Evolutionary conservation across 306 rosid species (phyloP), one percentile per base, ranked within the genome.

Genomic region (Cucurbita argyrosperma): DNA sequence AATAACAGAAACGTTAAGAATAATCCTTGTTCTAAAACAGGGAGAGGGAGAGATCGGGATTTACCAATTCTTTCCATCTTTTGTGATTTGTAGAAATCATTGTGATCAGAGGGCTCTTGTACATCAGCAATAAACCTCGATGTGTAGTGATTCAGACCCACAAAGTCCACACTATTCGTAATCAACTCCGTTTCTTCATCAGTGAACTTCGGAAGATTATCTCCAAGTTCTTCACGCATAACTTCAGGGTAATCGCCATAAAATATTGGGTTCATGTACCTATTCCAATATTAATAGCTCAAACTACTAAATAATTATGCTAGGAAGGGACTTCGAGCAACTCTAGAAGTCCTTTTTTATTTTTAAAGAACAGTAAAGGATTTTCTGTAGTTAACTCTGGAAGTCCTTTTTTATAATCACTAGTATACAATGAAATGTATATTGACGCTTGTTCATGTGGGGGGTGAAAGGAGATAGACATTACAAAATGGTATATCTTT

Each of bases 131-230:
- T 86, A 61, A 93, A 87, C 85, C 98, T 88, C 67, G 98, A 76
- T 21, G 98, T 87, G 79, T 90, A 93, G 77, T 90, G 98, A 80
- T 90, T 93, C 74, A 93, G 80, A 77, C 96, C 97, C 47, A 93
- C 52, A 78, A 87, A 90, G 84, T 93, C 97, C 74, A 90, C 51
- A 1, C 91, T 68, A 76, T 87, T 87, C 82, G 53, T 69, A 72
- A 93, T 83, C 76, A 83, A 18, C 78, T 89, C 88, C 83, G 81
- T 86, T 43, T 93, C 97, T 76, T 85, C 91, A 68, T 85, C 90
- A 39, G 92, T 84, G 76, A 93, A 93, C 76, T 79, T 87, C 54
- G 98, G 98, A 82, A 93, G 98, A 70, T 73, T 84, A 72, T 89
- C 88, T 81, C 96, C 96, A 71, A 93, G 76, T 76, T 81, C 80